phyloP scores from a whole-genome alignment of 768 basidiomycete species.

The Psilocybe subaeruginosa region DNA sequence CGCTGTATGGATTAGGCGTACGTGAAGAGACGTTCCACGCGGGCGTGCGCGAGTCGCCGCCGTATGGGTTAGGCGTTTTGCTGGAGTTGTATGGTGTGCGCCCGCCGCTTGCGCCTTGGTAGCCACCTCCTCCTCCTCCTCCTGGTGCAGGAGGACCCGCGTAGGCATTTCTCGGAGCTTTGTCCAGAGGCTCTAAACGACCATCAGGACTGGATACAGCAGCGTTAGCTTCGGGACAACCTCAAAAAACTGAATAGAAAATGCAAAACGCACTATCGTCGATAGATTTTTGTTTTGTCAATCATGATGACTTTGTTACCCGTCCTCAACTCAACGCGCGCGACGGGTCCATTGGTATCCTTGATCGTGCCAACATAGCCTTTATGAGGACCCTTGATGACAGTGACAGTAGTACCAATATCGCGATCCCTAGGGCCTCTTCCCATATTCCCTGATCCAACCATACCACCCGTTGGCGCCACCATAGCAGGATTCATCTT shows the following conservation, averaged over 20 bases:
- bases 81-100: conserved; percentile 37
- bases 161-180: conserved; percentile 22
- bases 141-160: not conserved
- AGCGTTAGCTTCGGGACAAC: not conserved
- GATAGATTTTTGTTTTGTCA: conserved; percentile 76
- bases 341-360: conserved; percentile 87
- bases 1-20: conserved; percentile 67
- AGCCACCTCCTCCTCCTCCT: conserved; percentile 22
- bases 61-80: conserved; percentile 77
- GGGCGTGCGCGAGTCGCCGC: conserved; percentile 55
- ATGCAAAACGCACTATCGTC: conserved; percentile 62
- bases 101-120: conserved; percentile 27
- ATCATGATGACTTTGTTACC: conserved; percentile 87
- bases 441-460: conserved; percentile 75
- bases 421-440: conserved; percentile 83
- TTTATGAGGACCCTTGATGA: conserved; percentile 89
- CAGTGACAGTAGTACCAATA: conserved; percentile 76
- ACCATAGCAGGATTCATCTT: conserved; percentile 89
- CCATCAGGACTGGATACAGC: conserved; percentile 54
- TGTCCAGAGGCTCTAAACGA: conserved; percentile 52
- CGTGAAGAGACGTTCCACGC: conserved; percentile 59
- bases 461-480: conserved; percentile 71
- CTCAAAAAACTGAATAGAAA: no score
- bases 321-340: conserved; percentile 91
- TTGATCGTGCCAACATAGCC: conserved; percentile 92